Evolutionary conservation across 805 yeast genomes (phyloP), one percentile per base, ranked within the genome.

Genomic region (Schwanniomyces pseudopolymorphus): DNA sequence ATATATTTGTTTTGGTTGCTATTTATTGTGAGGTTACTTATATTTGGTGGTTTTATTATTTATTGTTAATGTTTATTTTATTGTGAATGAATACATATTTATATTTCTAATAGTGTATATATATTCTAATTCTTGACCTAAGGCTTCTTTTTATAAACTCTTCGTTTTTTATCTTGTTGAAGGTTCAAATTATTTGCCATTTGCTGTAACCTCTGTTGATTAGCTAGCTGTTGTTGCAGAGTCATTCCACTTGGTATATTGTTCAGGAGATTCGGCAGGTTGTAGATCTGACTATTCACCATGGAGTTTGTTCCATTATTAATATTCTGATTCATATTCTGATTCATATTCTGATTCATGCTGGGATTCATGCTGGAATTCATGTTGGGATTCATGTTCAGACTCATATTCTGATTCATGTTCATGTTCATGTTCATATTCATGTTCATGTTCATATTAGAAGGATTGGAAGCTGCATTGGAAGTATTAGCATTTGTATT

Each of bases 201-300:
- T 36, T 48, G 54, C 37, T 45, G 58, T 35, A 50, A 21, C 57
- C 55, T 56, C 40, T 53, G 57, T 36, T 51, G 55, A 33, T 50
- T 55, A 45, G 56, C 55, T 53, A 51, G 54, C 25, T 51, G 54
- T 26, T 43, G 53, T 9, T 43, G 48, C 20, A 47, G 33, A 16
- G 26, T 31, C 33, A 43, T 40, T 26, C 47, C 50, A n/a, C 45
- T 44, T 6, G 52, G 48, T 10, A 48, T 33, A 31, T 46, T 39
- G 33, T 51, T 46, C 21, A 11, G 25, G 20, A 36, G n/a, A 21
- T 36, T 36, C 42, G n/a, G 39, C 39, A 20, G 39, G 16, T 9
- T 20, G 11, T 36, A 36, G 4, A 36, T 20, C n/a, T 36, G 39
- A 10, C 14, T n/a, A 21, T 36, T 36, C 14, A 20, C 25, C 14